Base-by-base conservation (phyloP, 2,329 filamentous ascomycete species). In the Cladosporium phlei region DNA sequence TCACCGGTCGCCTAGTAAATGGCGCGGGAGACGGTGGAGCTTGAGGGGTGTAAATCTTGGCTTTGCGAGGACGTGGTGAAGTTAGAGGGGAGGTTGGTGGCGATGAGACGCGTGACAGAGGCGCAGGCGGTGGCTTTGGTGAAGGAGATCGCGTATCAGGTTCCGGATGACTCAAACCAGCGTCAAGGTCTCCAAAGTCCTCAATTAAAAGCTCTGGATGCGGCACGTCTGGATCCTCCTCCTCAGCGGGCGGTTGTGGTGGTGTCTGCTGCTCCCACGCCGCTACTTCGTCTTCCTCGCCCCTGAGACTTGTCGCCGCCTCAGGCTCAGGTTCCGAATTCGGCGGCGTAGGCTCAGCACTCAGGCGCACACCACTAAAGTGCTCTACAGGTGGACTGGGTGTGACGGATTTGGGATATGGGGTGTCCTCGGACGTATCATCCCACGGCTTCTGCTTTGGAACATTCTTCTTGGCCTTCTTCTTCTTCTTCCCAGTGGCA, bases 381-480 rank as follows among this genome's bases (percentile, higher is more conserved):
- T 44, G 27, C 45, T 52, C 11, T 47, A 25, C 30, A 12, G 53
- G 57, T 35, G 60, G 60, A 34, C 55, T 56, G 2, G 59, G 55
- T 17, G 56, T 60, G 48, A 61, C 53, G 33, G 56, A 56, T 29
- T 56, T 55, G 24, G 58, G 52, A 39, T 55, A 57, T 5, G 54
- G 46, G 22, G 54, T 55, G 25, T 54, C 57, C 17, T 60, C 57
- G 12, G 57, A 54, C 17, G 52, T 53, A 27, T 60, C 55, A 12
- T 54, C 53, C 48, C 38, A 38, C 25, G 44, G 25, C 28, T 47
- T 30, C 34, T 37, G 32, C 33, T 38, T 20, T 27, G 27, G 35
- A 37, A 21, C 29, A 49, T 43, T 42, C 38, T 48, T 48, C 46
- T 42, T 42, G 37, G 29, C 44, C 52, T 55, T 56, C 24, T 45